These are phyloP conservation scores for Somion occarium DNA, from an alignment of 1,284 basidiomycete species.

Conservation along the genomic window DNA sequence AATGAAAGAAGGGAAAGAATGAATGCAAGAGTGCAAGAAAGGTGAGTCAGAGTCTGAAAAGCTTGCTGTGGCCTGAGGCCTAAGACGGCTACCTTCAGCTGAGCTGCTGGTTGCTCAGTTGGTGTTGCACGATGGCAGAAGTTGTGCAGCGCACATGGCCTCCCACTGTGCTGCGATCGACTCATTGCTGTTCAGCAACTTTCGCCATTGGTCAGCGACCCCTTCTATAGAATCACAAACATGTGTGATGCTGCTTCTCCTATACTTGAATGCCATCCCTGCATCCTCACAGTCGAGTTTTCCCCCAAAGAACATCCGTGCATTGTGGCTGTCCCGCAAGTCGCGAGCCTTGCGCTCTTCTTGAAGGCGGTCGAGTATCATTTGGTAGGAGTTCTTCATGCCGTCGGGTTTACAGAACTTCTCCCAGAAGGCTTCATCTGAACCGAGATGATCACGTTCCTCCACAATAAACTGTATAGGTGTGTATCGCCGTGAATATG, in stretches of 20 bases:
- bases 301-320: conserved; percentile 10
- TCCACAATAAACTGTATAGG: conserved; percentile 20
- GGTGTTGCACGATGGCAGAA: too few species aligned
- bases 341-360: not conserved
- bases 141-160: too few species aligned
- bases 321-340: conserved; percentile 6
- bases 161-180: too few species aligned
- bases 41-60: too few species aligned
- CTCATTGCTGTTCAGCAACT: too few species aligned
- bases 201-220: not conserved
- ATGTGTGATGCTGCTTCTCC: not conserved
- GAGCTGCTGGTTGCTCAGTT: too few species aligned
- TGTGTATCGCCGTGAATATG: too few species aligned
- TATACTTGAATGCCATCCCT: conserved; percentile 12
- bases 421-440: conserved; percentile 15
- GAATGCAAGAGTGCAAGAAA: too few species aligned
- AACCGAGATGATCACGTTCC: conserved; percentile 12
- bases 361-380: conserved; percentile 9
- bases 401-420: conserved; percentile 9
- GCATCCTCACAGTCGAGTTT: conserved; percentile 9
- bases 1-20: too few species aligned
- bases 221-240: not conserved
- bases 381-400: conserved; percentile 5
- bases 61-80: too few species aligned
- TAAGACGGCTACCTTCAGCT: too few species aligned